Evolutionary conservation across 352 stramenopile genomes (phyloP).

Genomic region (Albugo candida): DNA sequence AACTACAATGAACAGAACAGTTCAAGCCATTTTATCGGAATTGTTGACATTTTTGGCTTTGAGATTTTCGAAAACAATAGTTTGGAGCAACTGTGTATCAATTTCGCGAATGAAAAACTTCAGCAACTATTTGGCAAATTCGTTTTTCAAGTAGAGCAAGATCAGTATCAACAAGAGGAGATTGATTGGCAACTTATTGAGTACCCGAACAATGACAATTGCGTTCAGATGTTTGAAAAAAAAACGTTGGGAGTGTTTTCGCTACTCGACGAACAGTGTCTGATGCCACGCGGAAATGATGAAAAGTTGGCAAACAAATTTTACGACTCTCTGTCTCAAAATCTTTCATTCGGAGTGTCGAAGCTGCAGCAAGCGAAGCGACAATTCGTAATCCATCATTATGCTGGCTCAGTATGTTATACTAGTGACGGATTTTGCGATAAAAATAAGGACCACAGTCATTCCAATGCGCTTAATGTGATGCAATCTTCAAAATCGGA

Average conservation of each 20-base stretch:
- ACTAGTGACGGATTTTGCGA: constrained; percentile 62
- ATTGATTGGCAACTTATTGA: constrained; percentile 81
- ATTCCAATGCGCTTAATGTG: constrained; percentile 52
- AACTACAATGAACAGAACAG: constrained; percentile 50
- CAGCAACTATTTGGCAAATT: constrained; percentile 68
- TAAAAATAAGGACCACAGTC: constrained; percentile 82
- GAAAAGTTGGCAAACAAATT: constrained; percentile 72
- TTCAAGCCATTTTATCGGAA: constrained; percentile 64
- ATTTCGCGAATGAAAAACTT: constrained; percentile 78
- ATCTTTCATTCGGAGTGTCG: constrained; percentile 44
- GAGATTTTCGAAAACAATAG: constrained; percentile 84
- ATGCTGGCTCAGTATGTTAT: constrained; percentile 72
- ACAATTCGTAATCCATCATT: constrained; percentile 76
- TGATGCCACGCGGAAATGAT: constrained; percentile 68
- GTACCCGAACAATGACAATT: constrained; percentile 75
- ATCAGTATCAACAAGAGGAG: constrained; percentile 63
- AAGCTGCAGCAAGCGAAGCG: constrained; percentile 61
- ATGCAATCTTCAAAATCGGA: constrained; percentile 36
- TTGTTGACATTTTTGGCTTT: constrained; percentile 84
- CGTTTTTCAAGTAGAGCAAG: constrained; percentile 74
- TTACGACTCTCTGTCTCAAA: constrained; percentile 38
- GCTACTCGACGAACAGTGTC: constrained; percentile 68
- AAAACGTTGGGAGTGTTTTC: constrained; percentile 62
- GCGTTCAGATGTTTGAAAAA: constrained; percentile 51
- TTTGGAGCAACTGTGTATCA: constrained; percentile 81